Percentiles rank a stretch among this genome's conserved stretches.
These are phyloP conservation scores for Lasiodiplodia gonubiensis DNA, from an alignment of 2,329 filamentous ascomycete genomes.

Conservation along the genomic window DNA sequence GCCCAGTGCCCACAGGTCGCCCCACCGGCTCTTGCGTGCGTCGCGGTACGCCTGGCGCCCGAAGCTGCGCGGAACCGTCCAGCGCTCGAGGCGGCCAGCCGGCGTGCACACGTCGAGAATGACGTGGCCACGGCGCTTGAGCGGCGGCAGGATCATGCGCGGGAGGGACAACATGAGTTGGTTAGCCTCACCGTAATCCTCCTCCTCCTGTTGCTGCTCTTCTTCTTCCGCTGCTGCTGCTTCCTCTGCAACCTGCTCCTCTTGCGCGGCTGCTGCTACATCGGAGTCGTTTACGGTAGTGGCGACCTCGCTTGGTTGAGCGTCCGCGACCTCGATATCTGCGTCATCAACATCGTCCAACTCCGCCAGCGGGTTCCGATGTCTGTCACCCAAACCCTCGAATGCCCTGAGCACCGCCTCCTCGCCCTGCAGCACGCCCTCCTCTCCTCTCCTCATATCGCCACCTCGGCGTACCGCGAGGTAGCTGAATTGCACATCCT, in stretches of 20 bases:
- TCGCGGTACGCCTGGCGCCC: slow-evolving; percentile 86
- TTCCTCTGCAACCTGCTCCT: background rate
- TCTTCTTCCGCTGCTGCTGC: background rate
- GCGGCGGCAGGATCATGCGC: slow-evolving; percentile 75
- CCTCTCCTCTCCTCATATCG: slow-evolving; percentile 54
- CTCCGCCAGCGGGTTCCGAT: slow-evolving; percentile 13
- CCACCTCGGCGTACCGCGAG: slow-evolving; percentile 81
- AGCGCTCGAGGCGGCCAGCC: slow-evolving; percentile 82
- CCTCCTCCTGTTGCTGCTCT: background rate
- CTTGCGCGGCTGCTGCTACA: background rate
- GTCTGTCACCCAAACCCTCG: slow-evolving; percentile 63
- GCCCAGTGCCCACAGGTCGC: slow-evolving; percentile 92
- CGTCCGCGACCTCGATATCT: slow-evolving; percentile 32
- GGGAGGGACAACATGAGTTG: slow-evolving; percentile 70
- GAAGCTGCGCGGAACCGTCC: slow-evolving; percentile 86
- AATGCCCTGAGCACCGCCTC: slow-evolving; percentile 70
- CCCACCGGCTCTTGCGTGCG: slow-evolving; percentile 88
- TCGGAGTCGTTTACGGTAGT: background rate
- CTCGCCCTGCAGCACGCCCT: slow-evolving; percentile 55
- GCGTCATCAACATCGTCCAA: slow-evolving; percentile 28
- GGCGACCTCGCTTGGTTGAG: background rate
- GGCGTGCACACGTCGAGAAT: slow-evolving; percentile 91
- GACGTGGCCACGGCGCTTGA: slow-evolving; percentile 89
- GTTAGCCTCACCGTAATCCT: slow-evolving; percentile 35
- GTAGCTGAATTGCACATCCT: slow-evolving; percentile 91